Conservation (phyloP, 495 filamentous ascomycete genomes). For the Penicillium pulvis region DNA sequence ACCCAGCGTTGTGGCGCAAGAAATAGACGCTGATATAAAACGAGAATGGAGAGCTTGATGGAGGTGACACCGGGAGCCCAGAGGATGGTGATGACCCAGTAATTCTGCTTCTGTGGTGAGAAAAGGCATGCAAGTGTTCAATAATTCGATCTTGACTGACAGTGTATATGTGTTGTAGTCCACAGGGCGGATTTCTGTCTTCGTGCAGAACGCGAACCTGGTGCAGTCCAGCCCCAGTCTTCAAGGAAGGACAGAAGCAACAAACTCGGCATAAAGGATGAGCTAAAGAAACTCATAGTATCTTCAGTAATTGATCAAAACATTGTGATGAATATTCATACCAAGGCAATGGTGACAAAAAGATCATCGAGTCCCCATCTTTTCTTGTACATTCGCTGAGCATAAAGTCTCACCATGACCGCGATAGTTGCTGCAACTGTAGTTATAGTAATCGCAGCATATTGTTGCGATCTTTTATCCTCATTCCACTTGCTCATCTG, state of each 20-base stretch:
- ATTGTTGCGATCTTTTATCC: conserved; percentile 1
- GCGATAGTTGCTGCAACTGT: conserved; percentile 4
- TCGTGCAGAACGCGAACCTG: conserved; percentile 6
- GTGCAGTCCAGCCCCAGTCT: conserved; percentile 7
- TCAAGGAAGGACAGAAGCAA: conserved; percentile 3
- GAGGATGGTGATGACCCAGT: conserved; percentile 8
- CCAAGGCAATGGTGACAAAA: conserved; percentile 6
- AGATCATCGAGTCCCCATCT: conserved; percentile 5
- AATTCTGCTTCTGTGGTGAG: not conserved
- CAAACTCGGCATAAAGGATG: conserved; percentile 1
- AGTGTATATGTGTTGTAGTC: conserved; percentile 6
- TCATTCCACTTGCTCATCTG: conserved; percentile 5
- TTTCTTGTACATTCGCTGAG: conserved; percentile 2
- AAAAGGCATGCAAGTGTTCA: not conserved
- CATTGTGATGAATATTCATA: not conserved
- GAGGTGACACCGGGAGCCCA: conserved; percentile 8
- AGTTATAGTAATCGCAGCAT: conserved; percentile 1
- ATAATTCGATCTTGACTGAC: not conserved
- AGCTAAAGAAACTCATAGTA: not conserved
- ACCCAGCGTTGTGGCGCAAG: conserved; percentile 5
- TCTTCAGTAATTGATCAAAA: not conserved
- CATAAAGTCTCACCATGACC: conserved; percentile 5
- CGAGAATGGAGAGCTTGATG: conserved; percentile 9
- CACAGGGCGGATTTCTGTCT: not conserved
- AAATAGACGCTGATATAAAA: conserved; percentile 6